Percentiles rank a stretch among this genome's conserved stretches.
Evolutionary conservation across 1,284 basidiomycete genomes (phyloP).

Genomic region (Cryptococcus sp.): DNA sequence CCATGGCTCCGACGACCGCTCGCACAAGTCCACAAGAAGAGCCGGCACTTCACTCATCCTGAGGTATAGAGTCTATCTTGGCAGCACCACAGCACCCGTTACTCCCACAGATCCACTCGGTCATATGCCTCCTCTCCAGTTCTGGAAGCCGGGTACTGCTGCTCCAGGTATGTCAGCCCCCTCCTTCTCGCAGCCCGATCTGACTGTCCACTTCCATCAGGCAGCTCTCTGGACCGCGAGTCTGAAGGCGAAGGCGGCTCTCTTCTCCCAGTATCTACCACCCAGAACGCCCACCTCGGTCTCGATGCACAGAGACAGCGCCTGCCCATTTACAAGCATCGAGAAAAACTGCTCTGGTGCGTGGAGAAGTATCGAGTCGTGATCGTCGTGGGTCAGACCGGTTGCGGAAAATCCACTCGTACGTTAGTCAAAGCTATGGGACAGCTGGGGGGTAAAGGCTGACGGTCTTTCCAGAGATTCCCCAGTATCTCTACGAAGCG

Average conservation of each 20-base stretch:
- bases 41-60: neutral
- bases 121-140: slow-evolving; percentile 40
- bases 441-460: slow-evolving; percentile 4
- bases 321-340: slow-evolving; percentile 83
- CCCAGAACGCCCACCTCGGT: slow-evolving; percentile 49
- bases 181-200: neutral
- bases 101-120: neutral
- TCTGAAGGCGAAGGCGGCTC: slow-evolving; percentile 65
- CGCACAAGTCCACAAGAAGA: neutral
- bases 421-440: slow-evolving; percentile 45
- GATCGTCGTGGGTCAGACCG: slow-evolving; percentile 89
- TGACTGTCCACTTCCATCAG: slow-evolving; percentile 24
- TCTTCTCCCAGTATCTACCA: slow-evolving; percentile 61
- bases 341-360: slow-evolving; percentile 76
- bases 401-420: slow-evolving; percentile 97
- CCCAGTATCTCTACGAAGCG: slow-evolving; percentile 86
- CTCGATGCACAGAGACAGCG: slow-evolving; percentile 71
- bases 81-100: neutral
- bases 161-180: slow-evolving; percentile 61
- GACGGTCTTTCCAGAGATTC: slow-evolving; percentile 63
- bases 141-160: slow-evolving; percentile 65
- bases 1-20: no score
- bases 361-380: slow-evolving; percentile 78
- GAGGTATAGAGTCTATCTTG: neutral
- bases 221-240: slow-evolving; percentile 76